Evolutionary conservation across 345 rosid species (phyloP).

Genomic region (Raphanus raphanistrum): DNA sequence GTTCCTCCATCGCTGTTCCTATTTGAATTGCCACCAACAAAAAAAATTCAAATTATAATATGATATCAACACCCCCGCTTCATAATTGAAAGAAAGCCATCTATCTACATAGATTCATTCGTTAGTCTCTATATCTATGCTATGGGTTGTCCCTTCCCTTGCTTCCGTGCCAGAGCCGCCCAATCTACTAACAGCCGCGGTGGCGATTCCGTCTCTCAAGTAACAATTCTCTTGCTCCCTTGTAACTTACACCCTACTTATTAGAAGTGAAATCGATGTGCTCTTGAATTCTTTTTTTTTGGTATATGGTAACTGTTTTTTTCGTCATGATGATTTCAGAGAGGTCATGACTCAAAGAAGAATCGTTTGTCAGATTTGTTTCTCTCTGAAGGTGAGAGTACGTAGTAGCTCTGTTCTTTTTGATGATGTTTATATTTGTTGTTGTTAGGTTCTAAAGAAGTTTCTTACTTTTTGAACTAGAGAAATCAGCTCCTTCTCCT

Average conservation of each 20-base stretch:
- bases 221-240: constrained; percentile 15
- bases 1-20: neutral
- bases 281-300: no score
- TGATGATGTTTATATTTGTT: neutral
- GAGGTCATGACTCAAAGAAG: constrained; percentile 42
- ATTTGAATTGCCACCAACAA: neutral
- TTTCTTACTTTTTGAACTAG: constrained; percentile 21
- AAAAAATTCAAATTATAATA: neutral
- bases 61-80: neutral
- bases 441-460: neutral
- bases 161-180: constrained; percentile 58
- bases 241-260: no score
- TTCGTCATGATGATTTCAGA: constrained; percentile 42
- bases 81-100: neutral
- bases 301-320: neutral
- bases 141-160: constrained; percentile 73
- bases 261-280: constrained; percentile 2
- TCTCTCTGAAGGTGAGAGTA: constrained; percentile 56
- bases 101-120: neutral
- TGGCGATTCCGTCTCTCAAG: constrained; percentile 14
- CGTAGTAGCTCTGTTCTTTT: neutral
- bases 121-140: neutral
- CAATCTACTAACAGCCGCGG: neutral
- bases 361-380: constrained; percentile 67
- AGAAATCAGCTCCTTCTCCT: constrained; percentile 38